Conservation (phyloP, 2,329 filamentous ascomycete species). For the Botrytis aclada region DNA sequence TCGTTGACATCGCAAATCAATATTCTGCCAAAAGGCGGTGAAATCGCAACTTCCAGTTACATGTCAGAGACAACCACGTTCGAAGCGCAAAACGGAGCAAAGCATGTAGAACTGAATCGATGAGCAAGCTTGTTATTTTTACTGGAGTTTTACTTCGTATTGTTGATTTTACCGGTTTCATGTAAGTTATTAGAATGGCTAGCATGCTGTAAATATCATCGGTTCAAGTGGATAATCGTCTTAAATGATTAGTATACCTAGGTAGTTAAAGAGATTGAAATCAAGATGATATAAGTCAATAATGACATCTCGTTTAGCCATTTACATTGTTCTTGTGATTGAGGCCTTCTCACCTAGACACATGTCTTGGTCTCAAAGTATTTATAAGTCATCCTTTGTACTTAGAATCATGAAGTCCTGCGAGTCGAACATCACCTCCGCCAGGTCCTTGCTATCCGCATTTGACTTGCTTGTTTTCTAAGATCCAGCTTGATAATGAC, state of each 20-base stretch:
- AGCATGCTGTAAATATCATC: background rate
- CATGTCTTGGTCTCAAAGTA: background rate
- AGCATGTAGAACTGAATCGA: background rate
- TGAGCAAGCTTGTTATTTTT: background rate
- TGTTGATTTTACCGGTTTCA: background rate
- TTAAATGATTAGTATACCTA: background rate
- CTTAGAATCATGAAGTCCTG: background rate
- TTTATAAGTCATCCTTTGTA: too few relatives aligned
- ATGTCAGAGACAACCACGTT: background rate
- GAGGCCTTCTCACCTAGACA: background rate
- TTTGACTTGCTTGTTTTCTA: too few relatives aligned
- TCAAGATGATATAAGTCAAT: background rate
- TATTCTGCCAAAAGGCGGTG: constrained; percentile 14
- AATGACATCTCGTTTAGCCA: background rate
- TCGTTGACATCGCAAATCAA: background rate
- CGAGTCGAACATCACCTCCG: background rate
- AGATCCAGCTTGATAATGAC: background rate
- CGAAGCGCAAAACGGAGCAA: background rate
- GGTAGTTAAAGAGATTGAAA: background rate
- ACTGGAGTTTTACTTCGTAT: background rate
- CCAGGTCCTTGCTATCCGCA: background rate
- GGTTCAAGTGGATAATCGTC: background rate
- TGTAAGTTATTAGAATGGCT: background rate
- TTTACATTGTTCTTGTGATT: background rate
- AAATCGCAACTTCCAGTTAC: background rate